A percentile compares a stretch with the other conserved stretches of the same genome.
Evolutionary conservation across 306 rosid species (phyloP).

Genomic region (Leucaena leucocephala): DNA sequence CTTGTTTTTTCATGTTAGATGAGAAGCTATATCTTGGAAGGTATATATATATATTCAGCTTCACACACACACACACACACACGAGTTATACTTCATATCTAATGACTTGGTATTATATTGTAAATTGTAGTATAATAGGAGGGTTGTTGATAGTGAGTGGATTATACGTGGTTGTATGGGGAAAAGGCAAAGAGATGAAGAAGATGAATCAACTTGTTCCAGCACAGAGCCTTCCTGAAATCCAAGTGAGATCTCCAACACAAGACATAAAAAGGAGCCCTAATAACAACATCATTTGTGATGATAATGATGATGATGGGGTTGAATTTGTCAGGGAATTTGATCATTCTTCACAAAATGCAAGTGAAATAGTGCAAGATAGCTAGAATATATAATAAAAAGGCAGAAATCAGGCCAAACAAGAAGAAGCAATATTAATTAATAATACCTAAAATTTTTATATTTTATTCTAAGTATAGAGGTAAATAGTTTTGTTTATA

Average conservation of each 20-base stretch:
- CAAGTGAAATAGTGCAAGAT: not conserved
- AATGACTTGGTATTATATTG: not conserved
- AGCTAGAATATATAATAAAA: not conserved
- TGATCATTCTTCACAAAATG: not conserved
- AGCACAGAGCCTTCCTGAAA: not conserved
- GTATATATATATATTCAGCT: not conserved
- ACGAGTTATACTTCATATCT: not conserved
- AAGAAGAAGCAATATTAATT: not conserved
- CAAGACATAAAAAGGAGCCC: not conserved
- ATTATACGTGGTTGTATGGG: slow-evolving; percentile 39
- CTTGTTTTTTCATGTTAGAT: slow-evolving; percentile 28
- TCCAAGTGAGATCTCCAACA: not conserved
- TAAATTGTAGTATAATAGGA: slow-evolving; percentile 22
- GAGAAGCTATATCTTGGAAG: slow-evolving; percentile 48
- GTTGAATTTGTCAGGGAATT: not conserved
- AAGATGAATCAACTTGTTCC: slow-evolving; percentile 4
- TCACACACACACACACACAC: too few species aligned
- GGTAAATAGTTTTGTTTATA: too few species aligned
- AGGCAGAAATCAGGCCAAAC: not conserved
- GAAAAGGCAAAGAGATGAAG: slow-evolving; percentile 37
- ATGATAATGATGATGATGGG: too few species aligned
- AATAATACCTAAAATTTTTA: too few species aligned
- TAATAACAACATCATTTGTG: not conserved
- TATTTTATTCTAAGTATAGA: not conserved
- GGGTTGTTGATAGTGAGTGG: slow-evolving; percentile 35